phyloP scores from a whole-genome alignment of 176 grass and related monocot genomes.

The Tuctoria greenei region DNA sequence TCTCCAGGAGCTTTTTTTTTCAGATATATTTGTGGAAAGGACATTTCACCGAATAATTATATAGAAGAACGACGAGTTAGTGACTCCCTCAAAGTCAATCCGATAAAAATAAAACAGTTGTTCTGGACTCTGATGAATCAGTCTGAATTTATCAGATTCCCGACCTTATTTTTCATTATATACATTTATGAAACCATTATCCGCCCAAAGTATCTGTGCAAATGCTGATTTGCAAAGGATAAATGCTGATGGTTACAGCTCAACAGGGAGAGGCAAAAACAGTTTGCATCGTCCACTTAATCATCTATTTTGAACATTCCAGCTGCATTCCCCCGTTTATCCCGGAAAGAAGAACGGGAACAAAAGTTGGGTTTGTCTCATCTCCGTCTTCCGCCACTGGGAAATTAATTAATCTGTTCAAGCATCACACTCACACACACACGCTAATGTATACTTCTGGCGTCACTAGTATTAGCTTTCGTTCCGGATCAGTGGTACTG shows the following conservation, averaged over 20 bases:
- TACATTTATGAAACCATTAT: not conserved
- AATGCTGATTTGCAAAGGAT: no score
- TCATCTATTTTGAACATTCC: not conserved
- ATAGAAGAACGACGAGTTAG: not conserved
- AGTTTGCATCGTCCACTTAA: not conserved
- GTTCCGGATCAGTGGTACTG: not conserved
- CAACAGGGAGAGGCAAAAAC: not conserved
- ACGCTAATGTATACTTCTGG: not conserved
- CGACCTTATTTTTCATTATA: no score
- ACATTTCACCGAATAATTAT: not conserved
- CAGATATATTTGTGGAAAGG: constrained; percentile 23
- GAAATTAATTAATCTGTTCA: not conserved
- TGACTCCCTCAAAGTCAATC: not conserved
- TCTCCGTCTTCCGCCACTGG: not conserved
- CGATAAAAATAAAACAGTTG: no score
- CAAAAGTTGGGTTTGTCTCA: constrained; percentile 1
- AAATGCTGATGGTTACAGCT: no score
- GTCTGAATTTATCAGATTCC: no score
- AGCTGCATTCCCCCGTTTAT: not conserved
- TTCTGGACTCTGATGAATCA: not conserved
- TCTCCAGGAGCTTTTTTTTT: not conserved
- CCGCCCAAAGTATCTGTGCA: no score
- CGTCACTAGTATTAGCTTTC: not conserved
- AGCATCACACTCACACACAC: no score
- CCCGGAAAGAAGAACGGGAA: not conserved